These are phyloP conservation scores for Fragaria ananassa DNA, from an alignment of 306 rosid genomes.

Conservation along the genomic window DNA sequence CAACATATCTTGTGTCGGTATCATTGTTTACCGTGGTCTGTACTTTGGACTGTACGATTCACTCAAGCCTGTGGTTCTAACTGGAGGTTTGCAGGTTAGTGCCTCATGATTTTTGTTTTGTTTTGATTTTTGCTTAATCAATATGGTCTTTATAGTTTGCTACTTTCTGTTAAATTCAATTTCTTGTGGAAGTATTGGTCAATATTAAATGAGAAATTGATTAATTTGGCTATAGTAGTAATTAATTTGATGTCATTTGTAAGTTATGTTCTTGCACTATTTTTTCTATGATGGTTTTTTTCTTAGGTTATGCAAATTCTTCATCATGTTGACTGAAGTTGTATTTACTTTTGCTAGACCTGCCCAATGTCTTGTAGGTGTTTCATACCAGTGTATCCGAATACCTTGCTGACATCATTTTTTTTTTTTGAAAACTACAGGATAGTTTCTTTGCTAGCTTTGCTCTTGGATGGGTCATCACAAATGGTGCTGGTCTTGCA, in stretches of 20 bases:
- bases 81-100: slow-evolving; percentile 63
- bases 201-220: no score
- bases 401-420: neutral
- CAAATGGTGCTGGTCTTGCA: slow-evolving; percentile 88
- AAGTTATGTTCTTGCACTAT: no score
- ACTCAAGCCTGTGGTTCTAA: slow-evolving; percentile 66
- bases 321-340: neutral
- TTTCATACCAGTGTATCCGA: neutral
- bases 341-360: neutral
- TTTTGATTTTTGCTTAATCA: neutral
- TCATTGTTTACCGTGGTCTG: slow-evolving; percentile 85
- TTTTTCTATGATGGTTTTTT: no score
- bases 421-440: slow-evolving; percentile 26
- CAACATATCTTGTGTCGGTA: slow-evolving; percentile 79
- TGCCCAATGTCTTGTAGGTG: neutral
- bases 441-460: slow-evolving; percentile 88
- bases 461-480: slow-evolving; percentile 90
- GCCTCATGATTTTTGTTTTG: neutral
- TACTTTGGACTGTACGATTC: slow-evolving; percentile 91
- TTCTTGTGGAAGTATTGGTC: no score
- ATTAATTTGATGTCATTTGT: no score
- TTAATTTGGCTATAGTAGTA: neutral
- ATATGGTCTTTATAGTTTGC: neutral
- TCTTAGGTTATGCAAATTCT: neutral
- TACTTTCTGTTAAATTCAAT: neutral